Conservation (phyloP, 257 asterid species). For the Gentiana straminea region DNA sequence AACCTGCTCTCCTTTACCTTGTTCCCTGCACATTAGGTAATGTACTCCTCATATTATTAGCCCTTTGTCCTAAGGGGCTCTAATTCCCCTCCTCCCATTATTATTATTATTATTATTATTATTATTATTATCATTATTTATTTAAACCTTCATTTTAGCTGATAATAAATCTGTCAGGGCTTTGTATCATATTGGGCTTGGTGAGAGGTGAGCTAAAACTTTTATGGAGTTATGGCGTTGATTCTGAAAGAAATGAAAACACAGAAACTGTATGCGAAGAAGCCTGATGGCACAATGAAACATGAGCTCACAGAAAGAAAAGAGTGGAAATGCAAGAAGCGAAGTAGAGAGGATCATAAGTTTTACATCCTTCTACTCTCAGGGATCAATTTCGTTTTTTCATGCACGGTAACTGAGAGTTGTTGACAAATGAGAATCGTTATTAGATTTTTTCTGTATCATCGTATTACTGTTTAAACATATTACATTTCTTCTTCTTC, state of each 20-base stretch:
- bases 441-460: too few species aligned
- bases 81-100: background rate
- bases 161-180: slow-evolving; percentile 31
- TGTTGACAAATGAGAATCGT: too few species aligned
- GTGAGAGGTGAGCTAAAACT: slow-evolving; percentile 63
- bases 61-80: background rate
- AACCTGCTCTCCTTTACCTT: slow-evolving; percentile 91
- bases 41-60: slow-evolving; percentile 4
- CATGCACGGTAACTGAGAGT: too few species aligned
- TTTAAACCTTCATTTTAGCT: background rate
- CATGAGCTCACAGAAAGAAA: background rate
- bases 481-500: too few species aligned
- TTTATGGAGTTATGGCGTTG: slow-evolving; percentile 50
- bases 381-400: too few species aligned
- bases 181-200: slow-evolving; percentile 57
- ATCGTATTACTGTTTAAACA: too few species aligned
- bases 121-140: slow-evolving; percentile 5
- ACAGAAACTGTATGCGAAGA: slow-evolving; percentile 22
- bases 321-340: too few species aligned
- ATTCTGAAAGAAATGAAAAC: slow-evolving; percentile 13
- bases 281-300: slow-evolving; percentile 21
- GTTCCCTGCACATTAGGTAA: slow-evolving; percentile 91
- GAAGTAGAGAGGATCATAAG: too few species aligned
- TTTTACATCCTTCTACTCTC: too few species aligned
- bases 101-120: slow-evolving; percentile 5